Base-by-base conservation (phyloP, 768 basidiomycete species). In the Sarcodon aspratus region DNA sequence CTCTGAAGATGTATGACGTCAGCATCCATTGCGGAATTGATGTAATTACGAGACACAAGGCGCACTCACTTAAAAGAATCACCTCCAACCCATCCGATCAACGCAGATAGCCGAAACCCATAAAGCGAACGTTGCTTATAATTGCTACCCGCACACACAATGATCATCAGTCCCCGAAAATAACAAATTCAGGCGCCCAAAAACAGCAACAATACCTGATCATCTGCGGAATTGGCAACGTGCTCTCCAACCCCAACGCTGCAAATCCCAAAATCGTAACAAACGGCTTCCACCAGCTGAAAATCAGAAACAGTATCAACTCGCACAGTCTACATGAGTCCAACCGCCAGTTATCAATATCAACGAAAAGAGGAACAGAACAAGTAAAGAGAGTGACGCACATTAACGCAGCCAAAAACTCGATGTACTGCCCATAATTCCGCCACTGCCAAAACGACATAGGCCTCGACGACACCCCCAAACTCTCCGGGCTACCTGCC, bases 361-460 rank as follows among this genome's bases (percentile, higher is more conserved):
- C 1, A 6, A 36, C 21, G 5, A 27, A 27, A 27, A 27, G 5
- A 2, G 5, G 21, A 27, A 27, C 21, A 27, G 45, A 17, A 44
- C 49, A 37, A 7, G 37, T 36, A 33, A 11, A 17, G 33, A 56
- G 37, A 40, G 44, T 12, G 13, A 55, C 75, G 40, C 54, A 89
- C 89, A 91, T 82, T 50, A 84, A 71, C 8, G 78, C 83, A 8
- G 85, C 84, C 46, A 92, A 69, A 63, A 87, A 90, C 58, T 92
- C 89, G 46, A 92, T 70, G 60, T 92, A 82, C 57, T 86, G 85
- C 1, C 74, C 66, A 60, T 90, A 92, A 3, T 69, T 74, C 44
- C 72, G 64, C 89, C 89, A 92, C 57, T 92, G 86, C 89, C 89
- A 92, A 64, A 91, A 90, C 0, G 78, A 74, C 49, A 85, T 67